Base-by-base conservation (phyloP, 2,329 filamentous ascomycete genomes). In the Sporothrix sp. region DNA sequence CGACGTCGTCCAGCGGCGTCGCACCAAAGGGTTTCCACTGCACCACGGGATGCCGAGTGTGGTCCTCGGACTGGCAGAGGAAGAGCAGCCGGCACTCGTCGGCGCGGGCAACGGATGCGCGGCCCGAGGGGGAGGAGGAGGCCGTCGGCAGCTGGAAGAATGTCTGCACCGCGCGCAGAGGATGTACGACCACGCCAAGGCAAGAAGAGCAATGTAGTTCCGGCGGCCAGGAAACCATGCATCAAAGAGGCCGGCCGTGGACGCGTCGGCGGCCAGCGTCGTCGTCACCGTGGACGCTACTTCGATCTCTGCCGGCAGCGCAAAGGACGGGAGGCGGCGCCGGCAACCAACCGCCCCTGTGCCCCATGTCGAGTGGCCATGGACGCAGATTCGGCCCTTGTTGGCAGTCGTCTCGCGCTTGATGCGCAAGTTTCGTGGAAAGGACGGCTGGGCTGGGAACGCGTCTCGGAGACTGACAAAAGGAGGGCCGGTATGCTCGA, bases 11-110 rank as follows among this genome's bases (percentile, higher is more conserved):
- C 8, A 60, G 32, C 16, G 42, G 50, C 40, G 59, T 64, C 39
- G 39, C 52, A 11, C 64, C 62, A 52, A 64, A 62, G 46, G 62
- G 62, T 33, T 30, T 57, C 64, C 61, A 66, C 42, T 59, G 59
- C 38, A 57, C 60, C 18, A 61, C 8, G 16, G 60, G 58, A 8
- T 55, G 39, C 23, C 58, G 56, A 40, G 33, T 48, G 47, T 63
- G 57, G 9, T 38, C 30, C 36, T 51, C 54, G 25, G 52, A 45
- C 52, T 58, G 59, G 28, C 58, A 55, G 30, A 64, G 56, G 50
- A 61, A 63, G 33, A 64, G 57, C 21, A 65, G 53, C 16, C 57
- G 58, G 49, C 58, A 63, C 53, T 65, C 58, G 39, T 62, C 59
- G 27, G 60, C 58, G n/a, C 58, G 57, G 27, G 55, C 45, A 23